These are phyloP conservation scores for Entomortierella parvispora DNA, from an alignment of 192 early-diverging fungal species.

Conservation along the genomic window DNA sequence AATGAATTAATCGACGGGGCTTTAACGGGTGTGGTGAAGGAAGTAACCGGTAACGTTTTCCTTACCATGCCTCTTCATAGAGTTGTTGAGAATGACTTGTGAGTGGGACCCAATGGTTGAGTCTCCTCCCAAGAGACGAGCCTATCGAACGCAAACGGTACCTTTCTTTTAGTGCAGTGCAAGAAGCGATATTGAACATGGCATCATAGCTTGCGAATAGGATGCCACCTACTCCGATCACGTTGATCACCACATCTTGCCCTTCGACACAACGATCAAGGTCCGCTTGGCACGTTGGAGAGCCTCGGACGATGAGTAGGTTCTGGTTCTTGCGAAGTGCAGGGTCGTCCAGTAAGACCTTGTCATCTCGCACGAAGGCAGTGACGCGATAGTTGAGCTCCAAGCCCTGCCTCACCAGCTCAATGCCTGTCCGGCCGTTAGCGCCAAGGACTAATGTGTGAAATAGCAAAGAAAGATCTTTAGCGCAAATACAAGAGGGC, in stretches of 20 bases:
- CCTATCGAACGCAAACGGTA: conserved; percentile 8
- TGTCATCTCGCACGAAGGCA: conserved; percentile 50
- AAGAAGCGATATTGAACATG: too few relatives aligned
- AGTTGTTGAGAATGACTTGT: conserved; percentile 43
- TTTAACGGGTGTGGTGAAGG: too few relatives aligned
- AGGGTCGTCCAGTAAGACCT: conserved; percentile 25
- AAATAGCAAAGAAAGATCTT: background rate
- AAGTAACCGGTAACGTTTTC: too few relatives aligned
- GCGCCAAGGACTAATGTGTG: conserved; percentile 46
- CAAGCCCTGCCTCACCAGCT: conserved; percentile 52
- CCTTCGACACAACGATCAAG: conserved; percentile 53
- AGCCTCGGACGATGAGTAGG: conserved; percentile 49
- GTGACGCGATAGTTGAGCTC: conserved; percentile 50
- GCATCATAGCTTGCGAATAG: background rate
- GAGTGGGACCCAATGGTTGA: conserved; percentile 44
- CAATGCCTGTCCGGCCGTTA: conserved; percentile 46
- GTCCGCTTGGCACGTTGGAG: conserved; percentile 37
- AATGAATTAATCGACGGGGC: background rate
- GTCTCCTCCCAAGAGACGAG: conserved; percentile 35
- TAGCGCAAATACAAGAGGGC: background rate
- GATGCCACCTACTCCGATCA: conserved; percentile 33
- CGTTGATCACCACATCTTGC: conserved; percentile 55
- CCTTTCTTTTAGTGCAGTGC: too few relatives aligned
- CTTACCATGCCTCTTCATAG: conserved; percentile 52
- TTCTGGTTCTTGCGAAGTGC: conserved; percentile 50